These are phyloP conservation scores for Diaporthe ampelina DNA, from an alignment of 2,329 filamentous ascomycete genomes.

Conservation along the genomic window DNA sequence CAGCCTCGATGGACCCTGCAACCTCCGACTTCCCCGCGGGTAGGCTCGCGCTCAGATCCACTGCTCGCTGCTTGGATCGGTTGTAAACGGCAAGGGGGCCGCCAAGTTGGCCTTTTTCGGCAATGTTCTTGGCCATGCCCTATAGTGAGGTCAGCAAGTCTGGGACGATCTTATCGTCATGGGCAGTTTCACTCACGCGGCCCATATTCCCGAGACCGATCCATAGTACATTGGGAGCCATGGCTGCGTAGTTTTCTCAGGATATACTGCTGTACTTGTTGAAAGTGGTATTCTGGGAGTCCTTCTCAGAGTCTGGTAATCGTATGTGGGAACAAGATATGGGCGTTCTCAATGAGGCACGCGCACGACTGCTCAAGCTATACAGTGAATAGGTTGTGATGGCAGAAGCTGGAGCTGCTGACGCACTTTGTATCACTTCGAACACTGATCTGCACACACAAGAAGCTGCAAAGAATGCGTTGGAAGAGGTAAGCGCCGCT, in stretches of 20 bases:
- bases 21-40: slow-evolving; percentile 74
- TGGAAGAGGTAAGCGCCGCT: not conserved
- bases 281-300: too few relatives aligned
- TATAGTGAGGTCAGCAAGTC: slow-evolving; percentile 50
- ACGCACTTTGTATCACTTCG: not conserved
- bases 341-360: not conserved
- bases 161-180: not conserved
- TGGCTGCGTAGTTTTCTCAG: slow-evolving; percentile 47
- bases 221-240: slow-evolving; percentile 78
- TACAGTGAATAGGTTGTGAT: not conserved
- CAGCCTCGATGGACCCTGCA: slow-evolving; percentile 74
- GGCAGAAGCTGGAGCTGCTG: not conserved
- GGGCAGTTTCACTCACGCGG: slow-evolving; percentile 66
- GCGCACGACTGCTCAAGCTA: not conserved
- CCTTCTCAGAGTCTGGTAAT: not conserved
- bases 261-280: not conserved
- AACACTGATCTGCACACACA: too few relatives aligned
- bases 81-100: slow-evolving; percentile 85
- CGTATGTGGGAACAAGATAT: not conserved
- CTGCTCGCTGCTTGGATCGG: slow-evolving; percentile 76
- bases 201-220: slow-evolving; percentile 93
- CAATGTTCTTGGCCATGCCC: slow-evolving; percentile 89
- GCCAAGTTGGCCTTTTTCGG: slow-evolving; percentile 80
- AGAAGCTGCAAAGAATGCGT: not conserved
- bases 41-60: slow-evolving; percentile 73